Evolutionary conservation across 169 alveolate genomes (phyloP), one percentile per base, ranked within the genome.

Genomic region (Plasmodium inui): DNA sequence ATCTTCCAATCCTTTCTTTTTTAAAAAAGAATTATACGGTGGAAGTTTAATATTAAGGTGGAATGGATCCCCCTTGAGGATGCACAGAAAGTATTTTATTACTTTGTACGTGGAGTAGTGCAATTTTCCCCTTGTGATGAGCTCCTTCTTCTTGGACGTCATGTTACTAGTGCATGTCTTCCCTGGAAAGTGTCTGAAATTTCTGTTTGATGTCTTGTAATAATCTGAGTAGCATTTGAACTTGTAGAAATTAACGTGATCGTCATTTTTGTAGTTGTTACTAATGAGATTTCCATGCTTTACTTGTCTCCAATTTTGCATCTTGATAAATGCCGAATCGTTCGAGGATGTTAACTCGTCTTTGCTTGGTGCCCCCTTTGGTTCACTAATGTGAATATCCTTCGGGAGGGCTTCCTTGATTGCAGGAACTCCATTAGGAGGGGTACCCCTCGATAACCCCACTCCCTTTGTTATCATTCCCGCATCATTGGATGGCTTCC

Each of bases 31-130:
- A 34, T 89, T 89, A 19, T 55, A 79, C 9, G 89, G 86, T 37
- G 94, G 94, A 8, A 89, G 14, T 61, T 89, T 80, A 17, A 79
- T 34, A 89, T 89, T 67, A 41, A 89, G 72, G 82, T 78, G 76
- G 30, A 57, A 89, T 17, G 94, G 94, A n/a, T 78, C 94, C 50
- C 89, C 89, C n/a, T 67, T 89, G 55, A 89, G 82, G 30, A 89
- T 70, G 19, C 61, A 32, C 53, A 79, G 82, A 89, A 89, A 78
- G 22, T 89, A 89, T 89, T 79, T 89, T 39, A 89, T 89, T 14
- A 89, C 89, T 79, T 89, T 89, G 71, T 89, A 89, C 12, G 94
- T 89, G 41, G 90, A 79, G 82, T 89, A 89, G 53, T 89, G 94
- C 19, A 89, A 28, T 26, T 39, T 79, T 0, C 89, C 83, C 19